Conservation (phyloP, 345 rosid species). For the Dipteronia dyeriana region DNA sequence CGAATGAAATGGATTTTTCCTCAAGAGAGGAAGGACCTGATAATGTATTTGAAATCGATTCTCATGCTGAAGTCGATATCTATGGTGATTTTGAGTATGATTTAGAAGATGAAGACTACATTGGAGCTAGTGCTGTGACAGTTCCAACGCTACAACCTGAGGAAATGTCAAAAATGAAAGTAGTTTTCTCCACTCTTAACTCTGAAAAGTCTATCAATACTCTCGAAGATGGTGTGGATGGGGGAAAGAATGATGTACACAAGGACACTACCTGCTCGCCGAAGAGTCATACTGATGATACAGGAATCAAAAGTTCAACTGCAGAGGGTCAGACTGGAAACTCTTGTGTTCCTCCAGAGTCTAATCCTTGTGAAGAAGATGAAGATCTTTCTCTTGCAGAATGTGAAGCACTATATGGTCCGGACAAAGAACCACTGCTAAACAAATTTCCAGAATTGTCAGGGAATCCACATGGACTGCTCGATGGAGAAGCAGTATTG, state of each 20-base stretch:
- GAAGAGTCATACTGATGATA: not conserved
- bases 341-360: constrained; percentile 35
- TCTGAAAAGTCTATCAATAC: constrained; percentile 39
- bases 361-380: constrained; percentile 41
- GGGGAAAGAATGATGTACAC: constrained; percentile 31
- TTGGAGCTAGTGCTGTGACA: constrained; percentile 56
- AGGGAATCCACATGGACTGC: constrained; percentile 22
- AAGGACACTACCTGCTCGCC: not conserved
- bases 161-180: constrained; percentile 68
- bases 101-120: constrained; percentile 78
- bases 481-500: constrained; percentile 32
- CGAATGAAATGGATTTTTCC: constrained; percentile 36
- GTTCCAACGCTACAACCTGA: constrained; percentile 47
- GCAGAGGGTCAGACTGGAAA: constrained; percentile 33
- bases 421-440: constrained; percentile 71
- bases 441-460: constrained; percentile 43
- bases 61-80: constrained; percentile 67
- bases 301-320: constrained; percentile 26
- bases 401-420: constrained; percentile 89
- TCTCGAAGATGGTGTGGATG: constrained; percentile 31
- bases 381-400: constrained; percentile 70
- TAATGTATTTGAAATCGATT: constrained; percentile 64
- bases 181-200: constrained; percentile 59
- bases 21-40: constrained; percentile 51
- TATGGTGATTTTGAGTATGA: constrained; percentile 89